phyloP scores from a whole-genome alignment of 2,329 filamentous ascomycete genomes.

The Coniochaeta ligniaria region DNA sequence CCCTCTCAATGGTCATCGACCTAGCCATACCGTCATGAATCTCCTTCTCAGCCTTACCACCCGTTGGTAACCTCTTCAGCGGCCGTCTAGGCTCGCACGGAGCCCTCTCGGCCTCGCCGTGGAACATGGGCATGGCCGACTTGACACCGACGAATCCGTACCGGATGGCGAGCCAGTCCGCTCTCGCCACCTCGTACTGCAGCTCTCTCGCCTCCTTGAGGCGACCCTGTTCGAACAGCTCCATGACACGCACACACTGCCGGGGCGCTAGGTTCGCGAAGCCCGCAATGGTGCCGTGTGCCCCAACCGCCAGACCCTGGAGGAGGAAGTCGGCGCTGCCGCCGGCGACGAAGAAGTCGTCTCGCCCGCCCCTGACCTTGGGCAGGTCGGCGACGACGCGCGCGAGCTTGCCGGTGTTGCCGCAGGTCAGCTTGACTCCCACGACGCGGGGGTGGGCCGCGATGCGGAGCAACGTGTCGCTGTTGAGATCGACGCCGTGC shows the following conservation, averaged over 20 bases:
- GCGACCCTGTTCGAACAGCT: constrained; percentile 53
- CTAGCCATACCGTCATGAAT: constrained; percentile 23
- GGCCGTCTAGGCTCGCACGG: constrained; percentile 29
- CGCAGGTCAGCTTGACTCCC: constrained; percentile 47
- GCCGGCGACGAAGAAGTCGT: constrained; percentile 59
- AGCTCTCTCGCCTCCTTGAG: constrained; percentile 51
- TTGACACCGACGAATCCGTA: constrained; percentile 43
- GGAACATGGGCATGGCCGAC: constrained; percentile 33
- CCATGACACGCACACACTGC: constrained; percentile 53
- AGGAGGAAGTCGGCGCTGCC: constrained; percentile 70
- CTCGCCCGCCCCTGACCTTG: constrained; percentile 8
- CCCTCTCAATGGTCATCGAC: constrained; percentile 22
- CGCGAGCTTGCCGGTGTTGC: constrained; percentile 53
- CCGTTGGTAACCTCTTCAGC: constrained; percentile 25
- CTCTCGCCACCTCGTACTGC: constrained; percentile 38
- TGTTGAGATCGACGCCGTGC: constrained; percentile 43
- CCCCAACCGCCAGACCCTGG: constrained; percentile 62
- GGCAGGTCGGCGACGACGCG: constrained; percentile 36
- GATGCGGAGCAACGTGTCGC: constrained; percentile 39
- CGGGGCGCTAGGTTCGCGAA: constrained; percentile 60
- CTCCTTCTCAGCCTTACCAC: constrained; percentile 24
- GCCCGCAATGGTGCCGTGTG: constrained; percentile 64
- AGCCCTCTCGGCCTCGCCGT: constrained; percentile 22
- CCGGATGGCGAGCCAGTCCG: constrained; percentile 38
- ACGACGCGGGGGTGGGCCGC: constrained; percentile 44